phyloP scores from a whole-genome alignment of 176 grass and related monocot species.

The Typha latifolia region DNA sequence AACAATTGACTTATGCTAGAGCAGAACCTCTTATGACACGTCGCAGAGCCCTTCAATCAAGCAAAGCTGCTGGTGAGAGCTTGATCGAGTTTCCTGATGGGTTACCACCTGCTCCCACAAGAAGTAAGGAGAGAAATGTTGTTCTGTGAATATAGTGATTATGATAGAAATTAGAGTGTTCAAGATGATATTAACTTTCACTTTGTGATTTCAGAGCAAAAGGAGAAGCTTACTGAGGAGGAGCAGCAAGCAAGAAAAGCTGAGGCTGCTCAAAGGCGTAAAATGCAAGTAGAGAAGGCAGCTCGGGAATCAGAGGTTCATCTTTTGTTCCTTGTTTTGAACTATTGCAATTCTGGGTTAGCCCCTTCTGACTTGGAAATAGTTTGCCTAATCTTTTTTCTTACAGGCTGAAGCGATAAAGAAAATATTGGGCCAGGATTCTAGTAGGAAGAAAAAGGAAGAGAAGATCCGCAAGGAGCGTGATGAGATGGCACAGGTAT shows the following conservation, averaged over 20 bases:
- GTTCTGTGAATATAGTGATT: background rate
- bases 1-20: constrained; percentile 21
- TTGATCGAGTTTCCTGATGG: constrained; percentile 89
- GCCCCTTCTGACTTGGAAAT: background rate
- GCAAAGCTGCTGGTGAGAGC: constrained; percentile 59
- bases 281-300: constrained; percentile 97
- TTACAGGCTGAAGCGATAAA: constrained; percentile 62
- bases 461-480: constrained; percentile 53
- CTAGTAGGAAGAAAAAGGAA: constrained; percentile 56
- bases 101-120: constrained; percentile 69
- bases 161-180: no score
- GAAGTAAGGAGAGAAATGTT: constrained; percentile 43
- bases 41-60: constrained; percentile 84
- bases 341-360: background rate
- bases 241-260: constrained; percentile 84
- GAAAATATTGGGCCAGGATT: constrained; percentile 71
- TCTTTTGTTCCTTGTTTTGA: background rate
- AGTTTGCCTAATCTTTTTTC: background rate
- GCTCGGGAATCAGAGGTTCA: constrained; percentile 76
- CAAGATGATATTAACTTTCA: constrained; percentile 12
- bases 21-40: constrained; percentile 54
- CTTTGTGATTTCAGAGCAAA: constrained; percentile 49
- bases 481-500: constrained; percentile 36
- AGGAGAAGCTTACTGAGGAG: constrained; percentile 72
- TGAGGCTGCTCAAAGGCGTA: constrained; percentile 87